phyloP scores from a whole-genome alignment of 2,329 filamentous ascomycete genomes.

The Claviceps sp. region DNA sequence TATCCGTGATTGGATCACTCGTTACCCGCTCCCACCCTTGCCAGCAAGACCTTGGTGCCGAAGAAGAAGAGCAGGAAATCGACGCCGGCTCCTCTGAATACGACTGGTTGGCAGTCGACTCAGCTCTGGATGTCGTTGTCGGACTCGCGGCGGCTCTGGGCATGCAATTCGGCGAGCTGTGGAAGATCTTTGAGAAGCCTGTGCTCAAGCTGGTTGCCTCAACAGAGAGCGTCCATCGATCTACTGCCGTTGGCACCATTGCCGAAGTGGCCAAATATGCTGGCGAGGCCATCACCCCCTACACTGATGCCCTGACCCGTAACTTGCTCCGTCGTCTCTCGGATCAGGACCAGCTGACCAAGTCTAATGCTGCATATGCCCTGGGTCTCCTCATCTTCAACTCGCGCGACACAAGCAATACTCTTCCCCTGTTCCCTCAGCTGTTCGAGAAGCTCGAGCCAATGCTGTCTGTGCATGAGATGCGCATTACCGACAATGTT shows the following conservation, averaged over 20 bases:
- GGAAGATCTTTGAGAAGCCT: conserved; percentile 92
- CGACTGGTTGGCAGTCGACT: conserved; percentile 95
- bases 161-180: conserved; percentile 67
- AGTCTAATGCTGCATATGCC: conserved; percentile 91
- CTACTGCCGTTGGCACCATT: conserved; percentile 79
- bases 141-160: conserved; percentile 76
- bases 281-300: conserved; percentile 66
- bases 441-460: conserved; percentile 82
- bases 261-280: conserved; percentile 84
- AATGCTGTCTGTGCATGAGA: conserved; percentile 62
- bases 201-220: conserved; percentile 80
- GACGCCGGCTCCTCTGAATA: conserved; percentile 79
- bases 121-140: conserved; percentile 79
- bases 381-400: conserved; percentile 73
- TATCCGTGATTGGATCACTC: conserved; percentile 62
- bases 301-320: conserved; percentile 64
- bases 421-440: conserved; percentile 61
- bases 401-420: conserved; percentile 55
- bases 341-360: conserved; percentile 82
- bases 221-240: conserved; percentile 75
- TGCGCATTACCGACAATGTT: conserved; percentile 82
- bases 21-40: conserved; percentile 85
- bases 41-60: conserved; percentile 77
- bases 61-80: conserved; percentile 61
- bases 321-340: conserved; percentile 74